Percentiles rank a stretch among this genome's conserved stretches.
These are phyloP conservation scores for Hyaloscypha finlandica DNA, from an alignment of 495 filamentous ascomycete genomes.

Conservation along the genomic window DNA sequence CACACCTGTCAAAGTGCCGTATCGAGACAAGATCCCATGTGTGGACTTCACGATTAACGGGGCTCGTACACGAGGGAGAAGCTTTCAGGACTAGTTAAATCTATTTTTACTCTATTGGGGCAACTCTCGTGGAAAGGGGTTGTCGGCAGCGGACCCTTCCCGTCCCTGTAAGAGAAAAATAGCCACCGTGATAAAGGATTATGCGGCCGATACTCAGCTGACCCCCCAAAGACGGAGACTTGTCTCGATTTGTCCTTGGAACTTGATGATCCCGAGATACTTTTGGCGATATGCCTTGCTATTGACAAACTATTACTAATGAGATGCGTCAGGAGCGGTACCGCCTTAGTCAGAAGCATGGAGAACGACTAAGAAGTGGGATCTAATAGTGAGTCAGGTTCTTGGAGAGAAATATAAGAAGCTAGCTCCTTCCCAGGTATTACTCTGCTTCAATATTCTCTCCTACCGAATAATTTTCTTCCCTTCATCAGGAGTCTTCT, in stretches of 20 bases:
- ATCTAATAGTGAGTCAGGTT: neutral
- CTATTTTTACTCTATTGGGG: neutral
- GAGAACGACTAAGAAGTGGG: neutral
- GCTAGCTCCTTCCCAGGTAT: neutral
- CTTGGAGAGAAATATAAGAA: slow-evolving; percentile 5
- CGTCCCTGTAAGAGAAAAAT: neutral
- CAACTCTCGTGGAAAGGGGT: neutral
- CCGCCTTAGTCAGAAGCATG: neutral
- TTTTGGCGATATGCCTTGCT: neutral
- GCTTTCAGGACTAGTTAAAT: neutral
- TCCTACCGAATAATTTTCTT: neutral
- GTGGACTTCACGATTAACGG: too few species aligned
- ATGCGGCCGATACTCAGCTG: neutral
- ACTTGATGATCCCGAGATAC: neutral
- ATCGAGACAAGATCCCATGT: too few species aligned
- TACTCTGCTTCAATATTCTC: neutral
- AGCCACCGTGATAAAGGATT: neutral
- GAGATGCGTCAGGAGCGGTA: neutral
- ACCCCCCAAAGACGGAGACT: neutral
- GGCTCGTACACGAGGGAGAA: too few species aligned
- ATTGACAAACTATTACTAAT: neutral
- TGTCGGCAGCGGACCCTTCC: neutral
- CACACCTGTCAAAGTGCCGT: neutral
- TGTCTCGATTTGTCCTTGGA: neutral
- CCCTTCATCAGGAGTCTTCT: neutral